Percentiles rank a stretch among this genome's conserved stretches.
Conservation (phyloP, 495 filamentous ascomycete genomes). For the Tuber borchii region DNA sequence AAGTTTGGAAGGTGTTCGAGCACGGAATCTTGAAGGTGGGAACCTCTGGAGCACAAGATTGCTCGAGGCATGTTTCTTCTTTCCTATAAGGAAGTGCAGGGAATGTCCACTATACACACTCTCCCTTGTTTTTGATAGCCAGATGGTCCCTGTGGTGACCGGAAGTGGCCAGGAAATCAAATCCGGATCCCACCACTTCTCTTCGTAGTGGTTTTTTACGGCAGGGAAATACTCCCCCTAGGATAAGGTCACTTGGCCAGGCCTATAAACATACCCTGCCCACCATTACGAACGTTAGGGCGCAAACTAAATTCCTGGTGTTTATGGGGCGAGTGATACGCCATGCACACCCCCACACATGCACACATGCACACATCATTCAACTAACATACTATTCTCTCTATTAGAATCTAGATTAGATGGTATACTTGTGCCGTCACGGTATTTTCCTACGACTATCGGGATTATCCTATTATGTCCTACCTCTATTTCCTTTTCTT, state of each 20-base stretch:
- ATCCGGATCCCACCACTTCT: not conserved
- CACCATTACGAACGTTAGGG: not conserved
- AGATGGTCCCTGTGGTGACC: not conserved
- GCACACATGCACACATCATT: not conserved
- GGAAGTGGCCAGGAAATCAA: not conserved
- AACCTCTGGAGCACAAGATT: not conserved
- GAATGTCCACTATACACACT: not conserved
- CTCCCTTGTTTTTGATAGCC: not conserved
- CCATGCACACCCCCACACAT: not conserved
- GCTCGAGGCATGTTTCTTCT: not conserved
- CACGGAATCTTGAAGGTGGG: not conserved
- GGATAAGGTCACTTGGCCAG: not conserved
- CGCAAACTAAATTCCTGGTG: not conserved
- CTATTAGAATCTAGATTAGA: not conserved
- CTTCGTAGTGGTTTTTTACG: not conserved
- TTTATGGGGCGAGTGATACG: not conserved
- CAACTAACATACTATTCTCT: not conserved
- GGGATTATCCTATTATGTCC: not conserved
- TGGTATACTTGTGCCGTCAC: not conserved
- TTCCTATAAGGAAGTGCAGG: not conserved
- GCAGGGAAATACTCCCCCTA: not conserved
- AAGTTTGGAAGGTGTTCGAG: not conserved
- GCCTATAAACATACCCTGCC: not conserved
- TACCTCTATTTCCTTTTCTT: not conserved
- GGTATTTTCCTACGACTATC: not conserved